Evolutionary conservation across 441 rosid species (phyloP).

Genomic region (Bocquillonia castaneifolia): DNA sequence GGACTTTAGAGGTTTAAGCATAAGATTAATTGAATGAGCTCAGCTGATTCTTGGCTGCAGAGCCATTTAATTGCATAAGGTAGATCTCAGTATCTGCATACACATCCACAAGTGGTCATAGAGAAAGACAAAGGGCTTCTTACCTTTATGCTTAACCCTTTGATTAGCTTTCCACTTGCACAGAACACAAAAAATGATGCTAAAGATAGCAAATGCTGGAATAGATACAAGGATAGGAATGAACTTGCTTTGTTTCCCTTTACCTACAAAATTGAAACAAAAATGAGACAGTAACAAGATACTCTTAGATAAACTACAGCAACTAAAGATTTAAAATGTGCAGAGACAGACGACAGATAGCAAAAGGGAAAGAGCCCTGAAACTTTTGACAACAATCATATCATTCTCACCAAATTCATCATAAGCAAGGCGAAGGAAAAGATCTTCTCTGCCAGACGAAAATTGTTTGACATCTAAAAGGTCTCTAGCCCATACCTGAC

Average conservation of each 20-base stretch:
- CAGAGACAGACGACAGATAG: too few relatives aligned
- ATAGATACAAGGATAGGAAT: background rate
- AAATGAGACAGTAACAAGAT: background rate
- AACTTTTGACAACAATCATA: background rate
- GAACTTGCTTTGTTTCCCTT: background rate
- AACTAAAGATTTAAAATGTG: too few relatives aligned
- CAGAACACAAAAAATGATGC: background rate
- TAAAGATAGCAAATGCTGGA: background rate
- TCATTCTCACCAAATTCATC: slow-evolving; percentile 5
- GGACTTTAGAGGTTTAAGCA: too few relatives aligned
- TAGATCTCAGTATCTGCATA: too few relatives aligned
- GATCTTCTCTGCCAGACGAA: slow-evolving; percentile 2
- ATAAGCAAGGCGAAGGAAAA: slow-evolving; percentile 12
- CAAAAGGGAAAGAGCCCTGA: background rate
- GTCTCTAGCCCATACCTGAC: slow-evolving; percentile 7
- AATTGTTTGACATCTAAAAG: slow-evolving; percentile 12
- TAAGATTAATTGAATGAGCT: too few relatives aligned
- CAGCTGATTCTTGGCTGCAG: too few relatives aligned
- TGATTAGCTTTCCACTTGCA: background rate
- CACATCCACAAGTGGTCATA: too few relatives aligned
- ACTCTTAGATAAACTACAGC: background rate
- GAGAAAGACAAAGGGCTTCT: background rate
- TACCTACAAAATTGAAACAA: background rate
- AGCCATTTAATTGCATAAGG: too few relatives aligned
- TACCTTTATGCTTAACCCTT: slow-evolving; percentile 6